A percentile compares a stretch with the other conserved stretches of the same genome.
Evolutionary conservation across 768 basidiomycete species (phyloP).

Genomic region (Leccinum disarticulatum): DNA sequence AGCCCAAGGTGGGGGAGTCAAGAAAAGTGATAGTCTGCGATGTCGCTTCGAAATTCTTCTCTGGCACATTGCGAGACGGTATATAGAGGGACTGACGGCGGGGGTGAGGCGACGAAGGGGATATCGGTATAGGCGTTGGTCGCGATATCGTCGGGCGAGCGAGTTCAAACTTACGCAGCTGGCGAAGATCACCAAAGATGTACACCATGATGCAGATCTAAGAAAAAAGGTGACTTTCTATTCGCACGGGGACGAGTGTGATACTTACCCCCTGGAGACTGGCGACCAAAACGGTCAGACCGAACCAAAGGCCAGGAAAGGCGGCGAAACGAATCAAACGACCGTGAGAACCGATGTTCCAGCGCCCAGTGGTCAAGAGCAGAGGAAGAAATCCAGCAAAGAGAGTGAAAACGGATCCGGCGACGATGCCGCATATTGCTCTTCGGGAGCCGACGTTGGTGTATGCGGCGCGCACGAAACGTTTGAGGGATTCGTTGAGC

Average conservation of each 20-base stretch:
- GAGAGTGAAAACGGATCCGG: conserved; percentile 51
- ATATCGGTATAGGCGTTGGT: conserved; percentile 22
- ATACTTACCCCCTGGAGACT: conserved; percentile 62
- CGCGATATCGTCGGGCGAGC: conserved; percentile 63
- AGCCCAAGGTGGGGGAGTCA: conserved; percentile 18
- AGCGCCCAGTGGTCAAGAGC: conserved; percentile 46
- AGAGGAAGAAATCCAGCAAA: conserved; percentile 50
- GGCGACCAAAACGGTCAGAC: conserved; percentile 58
- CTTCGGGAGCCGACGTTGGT: conserved; percentile 68
- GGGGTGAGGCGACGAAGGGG: background rate
- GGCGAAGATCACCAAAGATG: conserved; percentile 75
- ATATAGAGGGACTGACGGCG: conserved; percentile 1
- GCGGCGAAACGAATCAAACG: conserved; percentile 61
- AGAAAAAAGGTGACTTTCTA: conserved; percentile 6
- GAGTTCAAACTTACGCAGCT: conserved; percentile 79
- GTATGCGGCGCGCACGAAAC: conserved; percentile 68
- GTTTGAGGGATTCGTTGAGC: conserved; percentile 61
- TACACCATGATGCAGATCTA: conserved; percentile 71
- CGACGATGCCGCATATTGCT: conserved; percentile 68
- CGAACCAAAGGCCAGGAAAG: conserved; percentile 70
- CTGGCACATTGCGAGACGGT: conserved; percentile 9
- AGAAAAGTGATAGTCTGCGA: conserved; percentile 5
- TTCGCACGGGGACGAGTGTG: background rate
- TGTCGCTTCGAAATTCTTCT: background rate
- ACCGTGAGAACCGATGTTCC: conserved; percentile 28